phyloP scores from a whole-genome alignment of 306 rosid genomes.

The Trifolium pratense region DNA sequence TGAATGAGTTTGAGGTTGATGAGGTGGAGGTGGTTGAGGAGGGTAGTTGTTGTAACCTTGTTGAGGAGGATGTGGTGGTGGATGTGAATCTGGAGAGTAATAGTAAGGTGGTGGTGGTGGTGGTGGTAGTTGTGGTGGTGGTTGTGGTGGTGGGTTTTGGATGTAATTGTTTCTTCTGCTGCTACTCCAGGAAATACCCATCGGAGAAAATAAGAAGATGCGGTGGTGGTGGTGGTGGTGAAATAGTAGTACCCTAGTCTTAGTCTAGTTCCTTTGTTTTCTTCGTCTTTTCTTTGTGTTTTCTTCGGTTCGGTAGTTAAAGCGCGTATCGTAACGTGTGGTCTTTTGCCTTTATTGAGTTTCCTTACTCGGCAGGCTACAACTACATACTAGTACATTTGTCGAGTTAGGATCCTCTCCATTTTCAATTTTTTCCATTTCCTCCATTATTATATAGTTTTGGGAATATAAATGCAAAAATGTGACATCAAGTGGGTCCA shows the following conservation, averaged over 20 bases:
- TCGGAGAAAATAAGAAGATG: neutral
- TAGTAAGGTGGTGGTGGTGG: slow-evolving; percentile 49
- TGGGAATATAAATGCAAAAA: no score
- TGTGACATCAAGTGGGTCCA: no score
- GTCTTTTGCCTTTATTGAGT: neutral
- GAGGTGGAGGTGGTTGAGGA: slow-evolving; percentile 30
- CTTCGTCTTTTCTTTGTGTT: no score
- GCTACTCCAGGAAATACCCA: slow-evolving; percentile 79
- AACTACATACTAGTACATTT: no score
- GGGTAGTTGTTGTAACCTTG: slow-evolving; percentile 42
- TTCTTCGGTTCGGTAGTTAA: neutral
- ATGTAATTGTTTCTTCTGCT: slow-evolving; percentile 58
- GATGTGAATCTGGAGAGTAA: slow-evolving; percentile 45
- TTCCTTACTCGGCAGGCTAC: no score
- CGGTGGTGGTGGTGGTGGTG: neutral
- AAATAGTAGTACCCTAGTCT: no score
- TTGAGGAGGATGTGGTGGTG: slow-evolving; percentile 45
- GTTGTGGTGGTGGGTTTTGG: slow-evolving; percentile 52
- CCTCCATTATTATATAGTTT: no score
- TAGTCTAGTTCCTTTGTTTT: no score
- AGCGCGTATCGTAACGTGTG: neutral
- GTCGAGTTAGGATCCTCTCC: no score
- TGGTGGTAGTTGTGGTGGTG: slow-evolving; percentile 44
- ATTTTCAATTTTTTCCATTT: no score
- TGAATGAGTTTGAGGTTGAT: slow-evolving; percentile 54